Percentiles rank a stretch among this genome's conserved stretches.
phyloP scores from a whole-genome alignment of 2,329 filamentous ascomycete genomes.

The Triangularia verruculosa region DNA sequence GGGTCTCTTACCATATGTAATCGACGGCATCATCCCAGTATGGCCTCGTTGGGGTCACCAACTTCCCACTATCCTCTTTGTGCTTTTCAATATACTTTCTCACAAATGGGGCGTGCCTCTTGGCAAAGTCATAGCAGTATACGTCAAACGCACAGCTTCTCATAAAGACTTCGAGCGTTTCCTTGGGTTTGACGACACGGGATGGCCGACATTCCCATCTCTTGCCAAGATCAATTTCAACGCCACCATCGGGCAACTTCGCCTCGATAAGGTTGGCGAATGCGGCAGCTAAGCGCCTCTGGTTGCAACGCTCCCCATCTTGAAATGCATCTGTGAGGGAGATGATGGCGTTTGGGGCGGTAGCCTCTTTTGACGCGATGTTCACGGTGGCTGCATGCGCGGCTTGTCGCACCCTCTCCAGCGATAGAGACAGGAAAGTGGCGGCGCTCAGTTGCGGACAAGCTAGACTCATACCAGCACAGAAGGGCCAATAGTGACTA shows the following conservation, averaged over 20 bases:
- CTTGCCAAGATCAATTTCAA: not conserved
- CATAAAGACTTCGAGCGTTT: not conserved
- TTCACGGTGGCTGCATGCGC: not conserved
- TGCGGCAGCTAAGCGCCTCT: not conserved
- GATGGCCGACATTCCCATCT: not conserved
- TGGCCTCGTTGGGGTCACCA: not conserved
- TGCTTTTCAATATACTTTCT: not conserved
- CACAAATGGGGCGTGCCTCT: too few relatives aligned
- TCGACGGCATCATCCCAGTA: not conserved
- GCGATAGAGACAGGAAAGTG: not conserved
- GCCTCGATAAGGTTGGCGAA: not conserved
- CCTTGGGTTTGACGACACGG: not conserved
- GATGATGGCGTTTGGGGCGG: not conserved
- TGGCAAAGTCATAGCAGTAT: not conserved
- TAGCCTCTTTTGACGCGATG: not conserved
- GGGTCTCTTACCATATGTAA: not conserved
- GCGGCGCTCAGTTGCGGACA: not conserved
- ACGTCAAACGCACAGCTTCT: not conserved
- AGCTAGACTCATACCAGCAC: not conserved
- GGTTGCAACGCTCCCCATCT: not conserved
- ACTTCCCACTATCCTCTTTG: too few relatives aligned
- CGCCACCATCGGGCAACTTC: too few relatives aligned
- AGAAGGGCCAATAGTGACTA: not conserved
- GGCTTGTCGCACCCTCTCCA: not conserved
- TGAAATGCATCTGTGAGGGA: not conserved